Conservation (phyloP, 768 basidiomycete genomes). For the Rhizopogon vulgaris region DNA sequence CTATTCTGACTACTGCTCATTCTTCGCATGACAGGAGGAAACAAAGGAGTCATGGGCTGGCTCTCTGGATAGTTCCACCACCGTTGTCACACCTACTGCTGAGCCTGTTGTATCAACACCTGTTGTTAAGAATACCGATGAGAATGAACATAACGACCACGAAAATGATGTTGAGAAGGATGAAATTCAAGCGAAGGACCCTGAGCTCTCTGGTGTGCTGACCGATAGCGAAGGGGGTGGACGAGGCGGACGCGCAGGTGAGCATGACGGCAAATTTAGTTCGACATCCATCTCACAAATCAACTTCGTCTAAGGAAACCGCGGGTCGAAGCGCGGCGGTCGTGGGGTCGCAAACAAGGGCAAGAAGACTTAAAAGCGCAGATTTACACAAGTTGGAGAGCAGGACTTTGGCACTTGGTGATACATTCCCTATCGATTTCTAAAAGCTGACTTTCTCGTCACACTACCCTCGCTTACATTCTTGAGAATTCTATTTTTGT, state of each 20-base stretch:
- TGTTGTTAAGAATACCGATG: conserved; percentile 18
- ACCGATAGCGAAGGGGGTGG: conserved; percentile 16
- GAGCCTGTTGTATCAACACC: conserved; percentile 22
- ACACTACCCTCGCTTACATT: background rate
- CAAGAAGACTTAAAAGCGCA: background rate
- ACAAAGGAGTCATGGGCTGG: background rate
- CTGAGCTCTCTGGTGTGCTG: background rate
- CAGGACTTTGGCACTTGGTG: background rate
- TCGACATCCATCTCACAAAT: background rate
- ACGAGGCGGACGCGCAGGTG: conserved; percentile 9
- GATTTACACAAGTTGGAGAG: background rate
- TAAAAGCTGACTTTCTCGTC: background rate
- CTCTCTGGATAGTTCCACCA: conserved; percentile 9
- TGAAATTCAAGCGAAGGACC: conserved; percentile 10
- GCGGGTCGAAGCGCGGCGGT: background rate
- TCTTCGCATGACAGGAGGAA: conserved; percentile 14
- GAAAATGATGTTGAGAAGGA: conserved; percentile 20
- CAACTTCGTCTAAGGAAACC: background rate
- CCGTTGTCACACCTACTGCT: conserved; percentile 5
- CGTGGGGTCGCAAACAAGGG: background rate
- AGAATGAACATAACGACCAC: conserved; percentile 15
- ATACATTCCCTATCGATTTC: background rate
- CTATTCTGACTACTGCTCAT: conserved; percentile 26
- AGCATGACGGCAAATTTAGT: background rate
- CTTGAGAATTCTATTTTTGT: background rate